Base-by-base conservation (phyloP, 768 basidiomycete genomes). In the Thelephora ganbajun region DNA sequence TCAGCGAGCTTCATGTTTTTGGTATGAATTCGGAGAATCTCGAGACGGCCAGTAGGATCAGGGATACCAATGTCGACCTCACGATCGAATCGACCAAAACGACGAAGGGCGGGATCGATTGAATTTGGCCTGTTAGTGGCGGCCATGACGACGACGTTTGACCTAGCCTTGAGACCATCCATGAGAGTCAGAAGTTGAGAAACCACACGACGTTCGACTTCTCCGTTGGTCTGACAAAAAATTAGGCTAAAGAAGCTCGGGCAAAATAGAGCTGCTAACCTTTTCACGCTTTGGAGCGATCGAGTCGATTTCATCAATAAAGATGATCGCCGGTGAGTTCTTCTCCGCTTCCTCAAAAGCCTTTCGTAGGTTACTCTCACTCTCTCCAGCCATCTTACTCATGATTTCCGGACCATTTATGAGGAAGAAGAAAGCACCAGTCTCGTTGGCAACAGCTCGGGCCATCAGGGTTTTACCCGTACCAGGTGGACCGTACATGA, bases 391-490 rank as follows among this genome's bases (percentile, higher is more conserved):
- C 96, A 99, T 99, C 74, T 99, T 98, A 57, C 85, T 89, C 96
- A 99, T 99, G 64, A 99, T 98, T 67, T 99, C 96, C 45, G 96
- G 96, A 47, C 96, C 96, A 61, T 98, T 99, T 69, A 99, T 99
- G 45, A 98, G 70, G 82, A 99, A 99, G 77, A 99, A 99, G 79
- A 99, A 99, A 13, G 96, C 96, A 44, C 96, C 96, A 22, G 96
- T 99, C 68, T 99, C 96, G 63, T 99, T 99, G 53, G 96, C 96
- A 43, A 99, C 96, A 6, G 96, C 96, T 56, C 96, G 83, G 45
- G 96, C 96, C 94, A 99, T 99, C 55, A 99, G 77, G 5, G 96
- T 98, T 71, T 98, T 99, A 74, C 96, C 96, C 18, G 94, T 98
- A 73, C 96, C 96, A 33, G 94, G 94, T 53, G 94, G 94, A 48